Evolutionary conservation across 2,329 filamentous ascomycete species (phyloP), one percentile per base, ranked within the genome.

Genomic region (Pseudocercospora fijiensis): DNA sequence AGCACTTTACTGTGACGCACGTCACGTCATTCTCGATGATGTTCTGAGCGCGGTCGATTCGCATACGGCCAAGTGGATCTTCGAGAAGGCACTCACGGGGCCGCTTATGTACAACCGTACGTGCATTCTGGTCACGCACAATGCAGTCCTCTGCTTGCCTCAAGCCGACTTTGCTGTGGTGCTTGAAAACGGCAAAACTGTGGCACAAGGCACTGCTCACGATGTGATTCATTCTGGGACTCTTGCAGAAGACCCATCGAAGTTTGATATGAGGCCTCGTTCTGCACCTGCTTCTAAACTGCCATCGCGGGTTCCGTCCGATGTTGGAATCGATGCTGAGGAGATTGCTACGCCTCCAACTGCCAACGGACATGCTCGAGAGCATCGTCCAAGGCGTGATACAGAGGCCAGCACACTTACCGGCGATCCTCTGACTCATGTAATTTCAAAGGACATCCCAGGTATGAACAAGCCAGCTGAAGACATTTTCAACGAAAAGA

Each of bases 61-160:
- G 3, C 95, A 99, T 72, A 98, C 95, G 0, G 93, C 93, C 1
- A 96, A 97, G 76, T 97, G 96, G 89, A 98, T 99, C 69, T 98
- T 98, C 79, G 90, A 90, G 75, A 90, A 96, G 77, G 96, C 93
- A 64, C 88, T 99, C 67, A 88, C 88, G 71, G 95, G 95, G 1
- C 90, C 91, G 5, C 79, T 99, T 58, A 98, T 99, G 95, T 81
- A 85, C 63, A 84, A 88, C 73, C 88, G 95, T 47, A 98, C 95
- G 27, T 98, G 95, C 76, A 91, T 99, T 60, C 83, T 99, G 49
- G 94, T 99, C 37, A 97, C 95, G 0, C 95, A 99, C 80, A 99
- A 98, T 73, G 86, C 95, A 27, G 86, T 90, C n/a, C 85, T 99
- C 18, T 95, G 92, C 70, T 87, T 92, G 7, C 92, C 93, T 4